These are phyloP conservation scores for Nannizzia gypsea DNA, from an alignment of 2,329 filamentous ascomycete species.

Conservation along the genomic window DNA sequence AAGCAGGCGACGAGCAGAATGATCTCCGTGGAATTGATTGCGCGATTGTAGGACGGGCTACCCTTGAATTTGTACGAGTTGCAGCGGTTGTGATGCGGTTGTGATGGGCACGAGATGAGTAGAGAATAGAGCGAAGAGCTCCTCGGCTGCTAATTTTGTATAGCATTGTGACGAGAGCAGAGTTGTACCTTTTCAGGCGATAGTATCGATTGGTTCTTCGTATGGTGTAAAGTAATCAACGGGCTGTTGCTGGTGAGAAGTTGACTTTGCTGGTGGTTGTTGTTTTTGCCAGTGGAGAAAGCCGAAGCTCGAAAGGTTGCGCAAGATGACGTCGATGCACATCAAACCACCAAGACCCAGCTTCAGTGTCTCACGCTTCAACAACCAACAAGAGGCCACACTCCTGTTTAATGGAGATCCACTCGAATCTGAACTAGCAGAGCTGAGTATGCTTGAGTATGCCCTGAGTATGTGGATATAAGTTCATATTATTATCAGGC, in stretches of 20 bases:
- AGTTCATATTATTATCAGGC: background rate
- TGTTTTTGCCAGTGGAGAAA: background rate
- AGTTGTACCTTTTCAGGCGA: background rate
- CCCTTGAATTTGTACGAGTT: conserved; percentile 6
- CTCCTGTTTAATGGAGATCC: background rate
- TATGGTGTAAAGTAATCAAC: background rate
- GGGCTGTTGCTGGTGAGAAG: background rate
- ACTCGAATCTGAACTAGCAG: background rate
- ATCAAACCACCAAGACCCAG: background rate
- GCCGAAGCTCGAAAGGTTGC: background rate
- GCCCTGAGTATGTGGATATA: background rate
- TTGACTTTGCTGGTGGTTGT: background rate
- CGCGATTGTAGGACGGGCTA: background rate
- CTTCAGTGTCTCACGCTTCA: background rate
- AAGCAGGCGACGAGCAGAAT: conserved; percentile 28
- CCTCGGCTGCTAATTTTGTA: conserved; percentile 29
- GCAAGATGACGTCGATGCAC: background rate
- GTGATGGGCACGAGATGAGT: conserved; percentile 13
- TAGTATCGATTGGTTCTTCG: background rate
- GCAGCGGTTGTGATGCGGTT: conserved; percentile 9
- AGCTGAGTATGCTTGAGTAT: background rate
- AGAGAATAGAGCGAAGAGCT: conserved; percentile 27
- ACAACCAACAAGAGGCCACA: background rate
- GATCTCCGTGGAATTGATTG: conserved; percentile 12
- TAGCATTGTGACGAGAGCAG: conserved; percentile 26